Evolutionary conservation across 2,329 filamentous ascomycete species (phyloP).

Genomic region (Fusarium bactridioides): DNA sequence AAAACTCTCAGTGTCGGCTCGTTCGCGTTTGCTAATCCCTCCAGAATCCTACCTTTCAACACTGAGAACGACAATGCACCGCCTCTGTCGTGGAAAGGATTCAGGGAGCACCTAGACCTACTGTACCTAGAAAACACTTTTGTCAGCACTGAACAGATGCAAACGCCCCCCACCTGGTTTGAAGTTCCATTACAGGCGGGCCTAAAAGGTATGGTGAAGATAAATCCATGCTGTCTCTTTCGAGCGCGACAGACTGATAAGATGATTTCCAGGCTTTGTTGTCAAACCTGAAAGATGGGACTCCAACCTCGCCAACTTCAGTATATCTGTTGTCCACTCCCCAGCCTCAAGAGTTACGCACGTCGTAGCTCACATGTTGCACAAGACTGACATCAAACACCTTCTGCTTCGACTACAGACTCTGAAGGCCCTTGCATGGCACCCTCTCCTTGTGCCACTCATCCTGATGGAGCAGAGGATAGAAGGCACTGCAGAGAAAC

Average conservation of each 20-base stretch:
- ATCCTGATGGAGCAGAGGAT: background rate
- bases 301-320: background rate
- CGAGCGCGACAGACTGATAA: accelerated
- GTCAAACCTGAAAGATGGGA: background rate
- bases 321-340: background rate
- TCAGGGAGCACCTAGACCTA: background rate
- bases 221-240: background rate
- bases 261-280: background rate
- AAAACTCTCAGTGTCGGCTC: accelerated
- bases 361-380: background rate
- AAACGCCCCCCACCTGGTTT: background rate
- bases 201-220: background rate
- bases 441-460: background rate
- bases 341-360: background rate
- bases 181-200: background rate
- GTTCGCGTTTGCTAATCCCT: accelerated
- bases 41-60: background rate
- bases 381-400: background rate
- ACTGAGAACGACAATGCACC: background rate
- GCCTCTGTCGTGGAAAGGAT: background rate
- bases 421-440: background rate
- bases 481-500: background rate
- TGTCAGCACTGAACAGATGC: background rate
- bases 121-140: background rate
- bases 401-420: background rate